Evolutionary conservation across 768 basidiomycete genomes (phyloP), one percentile per base, ranked within the genome.

Genomic region (Boletellus ananas): DNA sequence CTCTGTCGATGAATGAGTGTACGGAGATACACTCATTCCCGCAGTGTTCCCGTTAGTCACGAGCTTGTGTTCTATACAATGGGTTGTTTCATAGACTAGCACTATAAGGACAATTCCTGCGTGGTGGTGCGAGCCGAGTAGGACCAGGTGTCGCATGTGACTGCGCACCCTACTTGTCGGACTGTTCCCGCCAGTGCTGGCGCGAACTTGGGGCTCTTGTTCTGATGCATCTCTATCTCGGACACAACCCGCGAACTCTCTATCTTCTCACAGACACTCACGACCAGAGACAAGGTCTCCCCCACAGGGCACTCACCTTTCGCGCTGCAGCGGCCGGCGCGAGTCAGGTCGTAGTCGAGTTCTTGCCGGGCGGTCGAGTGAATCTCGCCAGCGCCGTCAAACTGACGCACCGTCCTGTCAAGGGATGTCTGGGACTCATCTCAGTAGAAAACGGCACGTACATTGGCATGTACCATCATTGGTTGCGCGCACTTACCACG

Each of bases 371-470:
- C 55, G 74, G 81, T 45, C 78, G 90, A 59, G 78, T 94, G 34
- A 83, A 92, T 61, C 74, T 90, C 36, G 61, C 72, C 21, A 79
- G 75, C 51, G 72, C 85, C 29, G 74, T 88, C 45, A 79, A 78
- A 56, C 62, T 93, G 47, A 87, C 86, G n/a, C 84, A 71, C 49
- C 80, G 86, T 46, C 70, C 81, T 21, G 81, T 87, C 6, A 86
- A 90, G 62, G 91, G 91, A 20, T 94, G 92, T 57, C 70, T 95
- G 44, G 94, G 94, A 6, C 72, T 91, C 47, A 86, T 91, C 40
- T 81, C 79, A 12, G 73, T 91, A 17, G 82, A 84, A 31, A 81
- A 81, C 60, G 85, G 87, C 83, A 52, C 58, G 79, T 55, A 42
- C 25, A 27, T 16, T 25, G 29, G 16, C 37, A 39, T 21, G 6